A percentile compares a stretch with the other conserved stretches of the same genome.
Evolutionary conservation across 345 rosid genomes (phyloP).

Genomic region (Melaleuca quinquenervia): DNA sequence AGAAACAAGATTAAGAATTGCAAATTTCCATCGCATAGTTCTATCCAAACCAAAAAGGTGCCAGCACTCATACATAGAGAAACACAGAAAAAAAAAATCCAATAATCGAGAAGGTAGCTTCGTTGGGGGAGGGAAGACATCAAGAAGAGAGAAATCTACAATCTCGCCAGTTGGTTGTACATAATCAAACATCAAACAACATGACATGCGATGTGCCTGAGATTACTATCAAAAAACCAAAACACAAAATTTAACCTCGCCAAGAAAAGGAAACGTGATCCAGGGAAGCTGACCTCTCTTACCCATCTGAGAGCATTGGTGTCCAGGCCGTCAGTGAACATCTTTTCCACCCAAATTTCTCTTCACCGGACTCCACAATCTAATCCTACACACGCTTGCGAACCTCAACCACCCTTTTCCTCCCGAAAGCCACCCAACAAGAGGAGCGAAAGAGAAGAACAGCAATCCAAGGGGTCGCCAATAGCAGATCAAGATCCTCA

Average conservation of each 20-base stretch:
- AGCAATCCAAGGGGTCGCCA: neutral
- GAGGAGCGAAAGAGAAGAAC: neutral
- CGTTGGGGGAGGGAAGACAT: neutral
- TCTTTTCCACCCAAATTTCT: neutral
- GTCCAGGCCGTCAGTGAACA: constrained; percentile 50
- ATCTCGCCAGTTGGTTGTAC: neutral
- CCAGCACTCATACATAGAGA: neutral
- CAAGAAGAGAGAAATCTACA: neutral
- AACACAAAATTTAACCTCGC: neutral
- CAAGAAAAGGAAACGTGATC: neutral
- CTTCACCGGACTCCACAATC: neutral
- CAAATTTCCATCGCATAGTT: neutral
- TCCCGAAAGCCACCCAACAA: neutral
- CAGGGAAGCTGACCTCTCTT: constrained; percentile 20
- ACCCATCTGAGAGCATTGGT: constrained; percentile 35
- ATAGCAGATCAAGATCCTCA: neutral
- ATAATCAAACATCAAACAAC: neutral
- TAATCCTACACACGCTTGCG: neutral
- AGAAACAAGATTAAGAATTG: neutral
- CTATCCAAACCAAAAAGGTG: neutral
- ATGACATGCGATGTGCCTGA: neutral
- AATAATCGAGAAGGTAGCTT: neutral
- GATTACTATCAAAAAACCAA: neutral
- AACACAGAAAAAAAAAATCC: neutral
- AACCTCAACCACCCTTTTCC: neutral